Percentiles rank a stretch among this genome's conserved stretches.
These are phyloP conservation scores for Bruguiera hainesii DNA, from an alignment of 441 rosid genomes.

Conservation along the genomic window DNA sequence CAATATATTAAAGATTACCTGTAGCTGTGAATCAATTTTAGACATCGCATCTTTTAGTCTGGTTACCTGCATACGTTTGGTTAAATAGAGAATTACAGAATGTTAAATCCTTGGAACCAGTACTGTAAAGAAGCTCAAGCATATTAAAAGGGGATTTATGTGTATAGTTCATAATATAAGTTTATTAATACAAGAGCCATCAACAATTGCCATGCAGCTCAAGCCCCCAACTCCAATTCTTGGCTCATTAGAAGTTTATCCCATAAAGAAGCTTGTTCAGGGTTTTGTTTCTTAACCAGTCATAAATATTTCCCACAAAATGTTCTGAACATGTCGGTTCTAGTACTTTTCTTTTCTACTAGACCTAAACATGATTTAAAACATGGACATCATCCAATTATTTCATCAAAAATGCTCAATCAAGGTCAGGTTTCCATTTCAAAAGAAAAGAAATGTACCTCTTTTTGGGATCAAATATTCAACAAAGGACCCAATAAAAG, in stretches of 20 bases:
- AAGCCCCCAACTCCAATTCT: too few relatives aligned
- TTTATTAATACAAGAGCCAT: too few relatives aligned
- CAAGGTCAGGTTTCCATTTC: neutral
- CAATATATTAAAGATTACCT: conserved; percentile 41
- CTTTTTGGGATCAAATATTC: neutral
- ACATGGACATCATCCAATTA: neutral
- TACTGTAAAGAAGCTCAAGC: neutral
- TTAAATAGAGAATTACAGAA: conserved; percentile 16
- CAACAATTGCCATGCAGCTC: too few relatives aligned
- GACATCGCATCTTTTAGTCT: conserved; percentile 90
- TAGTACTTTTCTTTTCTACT: neutral
- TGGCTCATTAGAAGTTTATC: neutral
- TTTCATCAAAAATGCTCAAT: neutral
- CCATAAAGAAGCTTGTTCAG: neutral
- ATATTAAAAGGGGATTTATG: neutral
- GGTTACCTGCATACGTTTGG: conserved; percentile 51
- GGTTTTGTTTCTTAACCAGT: neutral
- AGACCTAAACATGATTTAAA: neutral
- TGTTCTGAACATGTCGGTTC: neutral
- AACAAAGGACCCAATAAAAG: neutral
- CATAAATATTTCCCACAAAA: neutral
- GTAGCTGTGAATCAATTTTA: conserved; percentile 71
- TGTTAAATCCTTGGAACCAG: neutral
- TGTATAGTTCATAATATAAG: too few relatives aligned
- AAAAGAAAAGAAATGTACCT: neutral